Conservation (phyloP, 2,329 filamentous ascomycete species). For the Cercospora canescens region DNA sequence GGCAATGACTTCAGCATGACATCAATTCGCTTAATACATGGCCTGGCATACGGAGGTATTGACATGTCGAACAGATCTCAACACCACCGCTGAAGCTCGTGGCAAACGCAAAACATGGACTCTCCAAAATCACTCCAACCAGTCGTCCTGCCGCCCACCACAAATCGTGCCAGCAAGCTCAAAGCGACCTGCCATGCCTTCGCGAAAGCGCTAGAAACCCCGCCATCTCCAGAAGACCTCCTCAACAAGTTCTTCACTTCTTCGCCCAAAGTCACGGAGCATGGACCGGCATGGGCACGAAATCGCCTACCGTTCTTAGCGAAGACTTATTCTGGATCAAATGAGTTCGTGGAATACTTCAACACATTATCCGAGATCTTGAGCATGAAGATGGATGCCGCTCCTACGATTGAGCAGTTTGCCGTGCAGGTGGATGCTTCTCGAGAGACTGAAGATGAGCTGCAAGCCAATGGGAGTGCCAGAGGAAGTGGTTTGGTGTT, state of each 20-base stretch:
- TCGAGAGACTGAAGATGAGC: not conserved
- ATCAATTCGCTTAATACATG: not conserved
- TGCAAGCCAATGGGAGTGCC: not conserved
- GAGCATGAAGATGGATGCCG: not conserved
- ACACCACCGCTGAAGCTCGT: not conserved
- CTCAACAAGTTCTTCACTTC: not conserved
- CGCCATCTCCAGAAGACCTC: not conserved
- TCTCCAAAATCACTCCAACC: not conserved
- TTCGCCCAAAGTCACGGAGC: not conserved
- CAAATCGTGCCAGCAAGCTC: not conserved
- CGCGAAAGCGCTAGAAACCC: not conserved
- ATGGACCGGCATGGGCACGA: not conserved
- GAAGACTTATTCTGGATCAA: not conserved
- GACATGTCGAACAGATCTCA: not conserved
- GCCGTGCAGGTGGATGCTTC: not conserved
- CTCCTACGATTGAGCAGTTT: not conserved
- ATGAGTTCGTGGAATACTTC: not conserved
- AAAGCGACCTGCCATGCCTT: not conserved
- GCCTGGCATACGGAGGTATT: not conserved
- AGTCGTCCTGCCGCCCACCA: not conserved
- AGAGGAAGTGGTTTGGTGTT: not conserved
- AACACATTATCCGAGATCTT: not conserved
- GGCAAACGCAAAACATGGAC: not conserved
- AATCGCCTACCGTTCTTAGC: not conserved
- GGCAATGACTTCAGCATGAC: slow-evolving; percentile 7